Evolutionary conservation across 306 rosid genomes (phyloP).

Genomic region (Castanea sativa): DNA sequence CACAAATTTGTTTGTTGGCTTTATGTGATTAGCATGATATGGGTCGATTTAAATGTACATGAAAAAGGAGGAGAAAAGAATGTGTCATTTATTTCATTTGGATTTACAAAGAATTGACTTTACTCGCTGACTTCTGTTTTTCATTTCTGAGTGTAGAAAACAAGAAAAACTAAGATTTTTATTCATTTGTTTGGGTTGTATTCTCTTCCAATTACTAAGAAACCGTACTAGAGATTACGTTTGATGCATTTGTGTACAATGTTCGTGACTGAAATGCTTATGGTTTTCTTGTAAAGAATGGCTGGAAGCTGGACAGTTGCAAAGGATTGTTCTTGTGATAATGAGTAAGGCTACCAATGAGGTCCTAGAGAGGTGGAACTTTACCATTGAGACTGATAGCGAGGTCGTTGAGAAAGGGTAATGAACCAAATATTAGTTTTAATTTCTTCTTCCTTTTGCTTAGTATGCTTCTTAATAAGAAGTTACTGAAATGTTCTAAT

Average conservation of each 20-base stretch:
- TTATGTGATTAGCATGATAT: background rate
- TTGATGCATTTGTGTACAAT: background rate
- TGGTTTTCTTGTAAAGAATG: slow-evolving; percentile 57
- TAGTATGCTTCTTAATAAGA: no score
- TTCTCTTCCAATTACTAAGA: background rate
- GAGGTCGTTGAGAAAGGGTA: slow-evolving; percentile 90
- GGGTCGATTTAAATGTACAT: background rate
- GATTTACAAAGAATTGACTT: background rate
- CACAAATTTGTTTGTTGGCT: background rate
- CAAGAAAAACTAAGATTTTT: background rate
- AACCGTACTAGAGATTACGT: background rate
- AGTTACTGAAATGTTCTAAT: background rate
- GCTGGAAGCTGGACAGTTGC: slow-evolving; percentile 98
- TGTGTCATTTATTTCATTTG: no score
- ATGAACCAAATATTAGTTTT: background rate
- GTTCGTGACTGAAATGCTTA: background rate
- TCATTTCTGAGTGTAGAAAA: background rate
- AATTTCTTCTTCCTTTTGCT: background rate
- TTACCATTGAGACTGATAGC: slow-evolving; percentile 88
- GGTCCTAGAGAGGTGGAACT: slow-evolving; percentile 97
- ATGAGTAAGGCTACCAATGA: slow-evolving; percentile 73
- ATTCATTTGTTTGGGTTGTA: background rate
- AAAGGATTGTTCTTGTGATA: slow-evolving; percentile 90
- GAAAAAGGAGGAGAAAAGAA: no score
- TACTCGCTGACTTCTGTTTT: background rate